Percentiles rank a stretch among this genome's conserved stretches.
These are phyloP conservation scores for Hypsizygus ulmarius DNA, from an alignment of 1,284 basidiomycete species.

Conservation along the genomic window DNA sequence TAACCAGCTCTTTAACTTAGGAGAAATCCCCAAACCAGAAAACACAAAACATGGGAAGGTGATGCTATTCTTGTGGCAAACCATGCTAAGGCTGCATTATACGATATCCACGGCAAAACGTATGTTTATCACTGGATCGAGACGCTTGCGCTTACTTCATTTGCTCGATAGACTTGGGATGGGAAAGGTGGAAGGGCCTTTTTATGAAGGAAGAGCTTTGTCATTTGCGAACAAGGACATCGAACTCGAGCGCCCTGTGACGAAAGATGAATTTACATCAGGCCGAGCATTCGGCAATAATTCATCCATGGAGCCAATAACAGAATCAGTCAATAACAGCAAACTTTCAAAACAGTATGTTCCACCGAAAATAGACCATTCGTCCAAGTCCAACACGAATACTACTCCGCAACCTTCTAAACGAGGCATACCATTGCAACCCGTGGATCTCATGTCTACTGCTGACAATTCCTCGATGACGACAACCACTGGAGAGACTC, in stretches of 20 bases:
- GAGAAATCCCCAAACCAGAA: constrained; percentile 77
- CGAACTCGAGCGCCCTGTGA: constrained; percentile 59
- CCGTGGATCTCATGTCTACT: constrained; percentile 36
- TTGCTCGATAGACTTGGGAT: constrained; percentile 34
- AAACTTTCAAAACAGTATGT: constrained; percentile 42
- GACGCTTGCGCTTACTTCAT: constrained; percentile 7
- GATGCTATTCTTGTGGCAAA: constrained; percentile 65
- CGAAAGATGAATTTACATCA: constrained; percentile 58
- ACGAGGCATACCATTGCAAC: constrained; percentile 37
- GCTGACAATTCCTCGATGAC: constrained; percentile 3
- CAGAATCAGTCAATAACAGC: constrained; percentile 15
- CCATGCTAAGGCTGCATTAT: constrained; percentile 48
- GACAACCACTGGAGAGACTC: constrained; percentile 28
- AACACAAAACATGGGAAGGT: constrained; percentile 93
- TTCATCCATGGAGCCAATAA: constrained; percentile 19
- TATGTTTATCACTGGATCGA: constrained; percentile 28
- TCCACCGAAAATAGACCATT: constrained; percentile 33
- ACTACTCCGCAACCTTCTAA: constrained; percentile 23
- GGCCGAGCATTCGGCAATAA: constrained; percentile 55
- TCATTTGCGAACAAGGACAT: constrained; percentile 68
- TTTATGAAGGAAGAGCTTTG: constrained; percentile 53
- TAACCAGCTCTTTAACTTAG: constrained; percentile 32
- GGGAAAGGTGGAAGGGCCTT: constrained; percentile 39
- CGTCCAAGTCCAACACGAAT: constrained; percentile 17
- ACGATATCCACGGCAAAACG: constrained; percentile 63